A percentile compares a stretch with the other conserved stretches of the same genome.
These are phyloP conservation scores for Colletotrichum lupini DNA, from an alignment of 2,329 filamentous ascomycete species.

Conservation along the genomic window DNA sequence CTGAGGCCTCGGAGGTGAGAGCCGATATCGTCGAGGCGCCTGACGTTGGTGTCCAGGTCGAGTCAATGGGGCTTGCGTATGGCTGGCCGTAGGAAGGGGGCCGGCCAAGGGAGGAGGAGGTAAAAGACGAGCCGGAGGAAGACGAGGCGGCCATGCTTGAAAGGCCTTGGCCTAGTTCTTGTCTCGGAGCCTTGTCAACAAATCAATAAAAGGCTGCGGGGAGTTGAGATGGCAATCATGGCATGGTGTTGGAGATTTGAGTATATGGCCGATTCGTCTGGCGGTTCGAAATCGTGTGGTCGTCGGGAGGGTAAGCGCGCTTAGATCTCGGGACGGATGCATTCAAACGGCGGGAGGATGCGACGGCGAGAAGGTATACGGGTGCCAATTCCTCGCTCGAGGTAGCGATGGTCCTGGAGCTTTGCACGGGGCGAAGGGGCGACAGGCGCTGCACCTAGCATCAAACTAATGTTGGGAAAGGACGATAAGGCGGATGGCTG, in stretches of 20 bases:
- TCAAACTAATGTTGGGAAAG: not conserved
- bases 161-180: not conserved
- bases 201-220: not conserved
- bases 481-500: not conserved
- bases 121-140: conserved; percentile 61
- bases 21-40: conserved; percentile 57
- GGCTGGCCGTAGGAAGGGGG: conserved; percentile 54
- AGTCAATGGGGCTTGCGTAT: conserved; percentile 56
- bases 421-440: not conserved
- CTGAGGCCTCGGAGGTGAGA: conserved; percentile 51
- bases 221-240: conserved; percentile 1
- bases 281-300: not conserved
- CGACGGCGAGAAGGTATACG: not conserved
- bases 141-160: conserved; percentile 53
- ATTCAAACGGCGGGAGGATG: conserved; percentile 18
- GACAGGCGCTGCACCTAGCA: not conserved
- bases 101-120: conserved; percentile 56
- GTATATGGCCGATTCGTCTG: conserved; percentile 6
- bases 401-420: not conserved
- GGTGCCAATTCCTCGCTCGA: not conserved
- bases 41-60: conserved; percentile 59
- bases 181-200: conserved; percentile 19
- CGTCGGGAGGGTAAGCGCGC: not conserved
- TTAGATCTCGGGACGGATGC: conserved; percentile 7
- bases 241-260: conserved; percentile 5